Base-by-base conservation (phyloP, 2,329 filamentous ascomycete species). In the Elsinoe australis region DNA sequence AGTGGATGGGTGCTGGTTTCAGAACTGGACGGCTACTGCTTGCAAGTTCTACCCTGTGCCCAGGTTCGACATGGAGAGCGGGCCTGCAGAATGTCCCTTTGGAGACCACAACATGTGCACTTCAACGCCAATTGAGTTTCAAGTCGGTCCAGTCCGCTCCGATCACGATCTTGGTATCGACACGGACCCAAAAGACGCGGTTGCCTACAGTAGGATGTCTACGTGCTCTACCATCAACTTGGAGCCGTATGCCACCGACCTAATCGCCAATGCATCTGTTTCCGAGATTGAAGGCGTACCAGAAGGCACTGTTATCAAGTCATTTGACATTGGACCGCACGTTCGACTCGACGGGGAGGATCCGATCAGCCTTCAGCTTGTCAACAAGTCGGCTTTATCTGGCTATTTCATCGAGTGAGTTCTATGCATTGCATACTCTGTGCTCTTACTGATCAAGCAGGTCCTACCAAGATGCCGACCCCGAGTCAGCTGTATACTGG, bases 401-500 rank as follows among this genome's bases (percentile, higher is more conserved):
- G 44, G 44, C 29, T 47, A 47, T 26, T 47, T 34, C 21, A 34
- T 47, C 6, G 44, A 47, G 44, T 47, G 28, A 36, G 44, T 35
- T 31, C n/a, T n/a, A n/a, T 15, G 4, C 7, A 29, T 3, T 9
- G 3, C 15, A 8, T 12, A 3, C n/a, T 15, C 14, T n/a, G 5
- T 12, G 17, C 14, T 18, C n/a, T 44, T 7, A 6, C 44, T 34
- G 19, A 47, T 19, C n/a, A 9, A 12, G 15, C 29, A 47, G 44
- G 9, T 47, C 44, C 2, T 47, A 24, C 5, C 44, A 47, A 26
- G 44, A 47, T 22, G 29, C 31, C 29, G 44, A 47, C 28, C 44
- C 44, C 7, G 44, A 47, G 8, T 47, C 44, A 2, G 24, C 10
- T 17, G 15, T 36, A 19, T 34, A 14, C 15, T 47, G 44, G 44